Evolutionary conservation across 2,329 filamentous ascomycete species (phyloP), one percentile per base, ranked within the genome.

Genomic region (Clonostachys byssicola): DNA sequence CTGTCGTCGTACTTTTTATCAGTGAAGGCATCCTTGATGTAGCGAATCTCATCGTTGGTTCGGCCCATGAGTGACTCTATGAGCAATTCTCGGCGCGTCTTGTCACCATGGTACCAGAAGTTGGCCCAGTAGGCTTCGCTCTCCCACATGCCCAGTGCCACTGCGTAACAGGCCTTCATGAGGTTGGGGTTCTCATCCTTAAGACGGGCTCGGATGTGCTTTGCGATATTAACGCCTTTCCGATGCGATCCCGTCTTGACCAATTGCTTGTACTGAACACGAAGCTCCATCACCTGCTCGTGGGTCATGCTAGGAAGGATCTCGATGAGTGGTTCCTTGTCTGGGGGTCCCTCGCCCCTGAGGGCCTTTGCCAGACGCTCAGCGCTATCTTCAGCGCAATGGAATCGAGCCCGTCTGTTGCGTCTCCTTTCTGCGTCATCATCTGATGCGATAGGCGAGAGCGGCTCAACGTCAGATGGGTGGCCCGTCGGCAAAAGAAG

Each of bases 121-220:
- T 96, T 97, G 50, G 92, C 91, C 92, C 94, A 99, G 74, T 96
- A 96, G 1, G 90, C 89, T 65, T 99, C 94, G 56, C 85, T 86
- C 70, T 96, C 94, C 85, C 91, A 97, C 45, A 80, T 80, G 10
- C 94, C 94, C 1, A 97, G 79, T 1, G 92, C 91, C 3, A 89
- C 92, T 5, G 92, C 84, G 64, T 97, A 96, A 60, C 87, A 91
- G 7, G 88, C 88, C 68, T 97, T 97, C 69, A 92, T 92, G 54
- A 97, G 85, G 56, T 82, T 85, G 5, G 84, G 76, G 46, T 86
- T 78, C 56, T 84, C 80, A 40, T 89, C 84, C 67, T 92, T 91
- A 58, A 92, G 76, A 17, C 83, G 78, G 16, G 80, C 74, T 51
- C 89, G 89, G 63, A 94, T 88, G 67, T 94, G 89, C 67, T 92